Evolutionary conservation across 2,329 filamentous ascomycete species (phyloP), one percentile per base, ranked within the genome.

Genomic region (Calonectria pseudoreteaudii): DNA sequence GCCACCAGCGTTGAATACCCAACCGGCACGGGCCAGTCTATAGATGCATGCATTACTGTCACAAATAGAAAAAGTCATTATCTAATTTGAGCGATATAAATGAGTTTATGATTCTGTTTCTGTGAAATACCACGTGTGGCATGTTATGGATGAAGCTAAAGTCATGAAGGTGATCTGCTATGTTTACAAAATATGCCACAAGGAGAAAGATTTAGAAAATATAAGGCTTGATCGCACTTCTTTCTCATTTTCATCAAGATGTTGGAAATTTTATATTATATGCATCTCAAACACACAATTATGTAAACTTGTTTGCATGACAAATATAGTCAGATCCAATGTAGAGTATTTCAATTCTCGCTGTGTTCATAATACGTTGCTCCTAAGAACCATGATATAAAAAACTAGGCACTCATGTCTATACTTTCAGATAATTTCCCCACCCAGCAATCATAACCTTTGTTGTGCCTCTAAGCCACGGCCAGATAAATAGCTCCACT

Each of bases 21-120:
- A 31, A 5, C 26, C 58, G n/a, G 68, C 70, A 28, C 34, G 74
- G 16, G 74, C 74, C 16, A 75, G 74, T 53, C 66, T 75, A 49
- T 75, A 74, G 49, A 47, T 68, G 66, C n/a, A 47, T 68, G 66
- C n/a, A 52, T 38, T 9, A 41, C 34, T 58, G 13, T n/a, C 26
- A 44, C 52, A 62, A 34, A 47, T 38, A 28, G n/a, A n/a, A 23
- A 53, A 44, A 31, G 31, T 26, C 3, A 23, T 30, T 53, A 2
- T 47, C 13, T 36, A 58, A 60, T 31, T 20, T 20, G n/a, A 18
- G 8, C 14, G 30, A 28, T 4, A 38, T n/a, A 26, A 10, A 36
- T 36, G 56, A 4, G 11, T 14, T 23, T 14, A 14, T 18, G n/a
- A 16, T 23, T 4, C 16, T n/a, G 7, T 56, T 30, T 53, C 41